Evolutionary conservation across 1,284 basidiomycete genomes (phyloP), one percentile per base, ranked within the genome.

Genomic region (Apiotrichum montevideense): DNA sequence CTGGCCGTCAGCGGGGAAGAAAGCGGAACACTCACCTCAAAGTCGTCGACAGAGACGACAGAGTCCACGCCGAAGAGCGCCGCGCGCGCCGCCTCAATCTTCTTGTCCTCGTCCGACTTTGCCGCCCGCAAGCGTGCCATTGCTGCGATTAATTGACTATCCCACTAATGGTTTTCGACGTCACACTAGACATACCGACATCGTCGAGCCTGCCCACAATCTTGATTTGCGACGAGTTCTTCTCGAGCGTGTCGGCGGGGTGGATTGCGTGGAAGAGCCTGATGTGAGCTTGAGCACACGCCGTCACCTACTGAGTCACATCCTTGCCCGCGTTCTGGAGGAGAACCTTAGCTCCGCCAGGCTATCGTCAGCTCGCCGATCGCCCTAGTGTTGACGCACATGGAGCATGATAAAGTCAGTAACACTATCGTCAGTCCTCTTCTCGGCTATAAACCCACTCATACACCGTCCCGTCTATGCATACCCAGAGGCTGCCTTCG

Each of bases 381-480:
- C n/a, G n/a, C 29, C 7, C n/a, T n/a, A 10, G 37, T 33, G 33
- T 6, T 21, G 3, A 58, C 62, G 44, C 37, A 64, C 63, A 51
- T 68, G 66, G 3, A 35, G 32, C 13, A 54, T 45, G 11, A 66
- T 39, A 42, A 70, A 72, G 14, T 63, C 62, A 7, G 66, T 63
- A 2, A 70, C 65, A 35, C 67, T 69, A 52, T 2, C 1, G 37
- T 64, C 54, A 64, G 63, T 56, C 13, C 46, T 21, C 21, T 21
- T 21, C 21, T 6, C 32, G 45, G 10, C 10, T 21, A 37, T 4
- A 6, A 4, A 64, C 68, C 60, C 60, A 69, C 68, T 70, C 66
- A 52, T 66, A 72, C 0, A 72, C 71, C 15, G 58, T 57, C 9
- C 68, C 68, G 41, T 72, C 66, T 42, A 72, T 63, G 10, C 65